phyloP scores from a whole-genome alignment of 2,329 filamentous ascomycete genomes.

The Cryphonectria radicalis region DNA sequence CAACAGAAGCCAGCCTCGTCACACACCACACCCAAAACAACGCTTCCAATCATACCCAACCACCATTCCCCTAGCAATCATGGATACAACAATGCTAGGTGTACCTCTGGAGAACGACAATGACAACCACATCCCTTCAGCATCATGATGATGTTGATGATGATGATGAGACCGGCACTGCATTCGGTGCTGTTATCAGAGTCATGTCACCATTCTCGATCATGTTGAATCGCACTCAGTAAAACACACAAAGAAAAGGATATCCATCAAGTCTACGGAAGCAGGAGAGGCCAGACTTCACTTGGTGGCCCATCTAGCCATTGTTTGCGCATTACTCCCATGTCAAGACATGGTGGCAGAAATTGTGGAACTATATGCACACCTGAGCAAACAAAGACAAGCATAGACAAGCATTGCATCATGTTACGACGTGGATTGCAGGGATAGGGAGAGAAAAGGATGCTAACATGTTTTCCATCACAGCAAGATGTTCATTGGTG shows the following conservation, averaged over 20 bases:
- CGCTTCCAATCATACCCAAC: not conserved
- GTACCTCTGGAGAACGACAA: not conserved
- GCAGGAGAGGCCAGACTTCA: not conserved
- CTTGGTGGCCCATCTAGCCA: conserved; percentile 10
- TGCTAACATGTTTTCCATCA: conserved; percentile 36
- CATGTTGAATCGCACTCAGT: conserved; percentile 12
- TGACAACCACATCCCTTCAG: conserved; percentile 19
- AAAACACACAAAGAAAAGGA: conserved; percentile 5
- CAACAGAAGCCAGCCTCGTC: conserved; percentile 6
- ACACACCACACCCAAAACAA: conserved; percentile 8
- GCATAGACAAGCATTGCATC: not conserved
- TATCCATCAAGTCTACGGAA: conserved; percentile 8
- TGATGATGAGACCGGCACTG: conserved; percentile 15
- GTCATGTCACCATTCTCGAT: conserved; percentile 10
- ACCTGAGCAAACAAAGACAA: conserved; percentile 21
- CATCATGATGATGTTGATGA: conserved; percentile 22
- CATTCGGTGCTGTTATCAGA: conserved; percentile 13
- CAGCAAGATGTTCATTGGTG: conserved; percentile 99
- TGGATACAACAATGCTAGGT: conserved; percentile 20
- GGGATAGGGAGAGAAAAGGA: not conserved
- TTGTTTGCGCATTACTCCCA: conserved; percentile 9
- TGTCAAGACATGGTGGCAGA: not conserved
- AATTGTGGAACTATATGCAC: not conserved
- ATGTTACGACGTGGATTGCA: conserved; percentile 19
- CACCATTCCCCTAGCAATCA: conserved; percentile 2